Percentiles rank a stretch among this genome's conserved stretches.
These are phyloP conservation scores for Aspergillus pseudoglaucus DNA, from an alignment of 2,329 filamentous ascomycete genomes.

Conservation along the genomic window DNA sequence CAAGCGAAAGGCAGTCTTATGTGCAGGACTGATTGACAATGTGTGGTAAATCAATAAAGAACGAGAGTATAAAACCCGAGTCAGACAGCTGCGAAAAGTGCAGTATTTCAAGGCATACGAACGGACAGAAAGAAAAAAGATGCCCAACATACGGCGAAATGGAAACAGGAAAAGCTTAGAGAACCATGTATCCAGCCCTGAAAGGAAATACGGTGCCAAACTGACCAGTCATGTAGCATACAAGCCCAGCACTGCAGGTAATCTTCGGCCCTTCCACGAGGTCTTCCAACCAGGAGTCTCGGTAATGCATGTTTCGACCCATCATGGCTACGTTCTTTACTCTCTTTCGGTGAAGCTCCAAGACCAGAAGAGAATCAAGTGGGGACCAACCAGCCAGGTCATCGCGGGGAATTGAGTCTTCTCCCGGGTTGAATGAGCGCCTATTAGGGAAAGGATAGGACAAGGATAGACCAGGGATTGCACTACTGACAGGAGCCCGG, in stretches of 20 bases:
- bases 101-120: slow-evolving; percentile 8
- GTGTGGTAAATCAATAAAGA: neutral
- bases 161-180: neutral
- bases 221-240: slow-evolving; percentile 7
- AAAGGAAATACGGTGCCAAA: slow-evolving; percentile 4
- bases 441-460: slow-evolving; percentile 15
- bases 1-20: slow-evolving; percentile 1
- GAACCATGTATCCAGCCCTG: slow-evolving; percentile 2
- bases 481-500: too few species aligned
- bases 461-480: too few species aligned
- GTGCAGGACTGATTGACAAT: neutral
- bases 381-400: slow-evolving; percentile 15
- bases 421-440: slow-evolving; percentile 9
- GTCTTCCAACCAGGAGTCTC: neutral
- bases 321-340: slow-evolving; percentile 7
- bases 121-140: neutral
- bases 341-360: slow-evolving; percentile 16
- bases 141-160: neutral
- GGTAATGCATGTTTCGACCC: slow-evolving; percentile 1
- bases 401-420: slow-evolving; percentile 15
- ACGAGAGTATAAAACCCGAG: slow-evolving; percentile 2
- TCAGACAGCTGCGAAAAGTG: neutral
- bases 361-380: slow-evolving; percentile 8
- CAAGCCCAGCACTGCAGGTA: neutral
- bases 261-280: neutral